Conservation (phyloP, 73 alveolate species). For the Effrenium voratum region DNA sequence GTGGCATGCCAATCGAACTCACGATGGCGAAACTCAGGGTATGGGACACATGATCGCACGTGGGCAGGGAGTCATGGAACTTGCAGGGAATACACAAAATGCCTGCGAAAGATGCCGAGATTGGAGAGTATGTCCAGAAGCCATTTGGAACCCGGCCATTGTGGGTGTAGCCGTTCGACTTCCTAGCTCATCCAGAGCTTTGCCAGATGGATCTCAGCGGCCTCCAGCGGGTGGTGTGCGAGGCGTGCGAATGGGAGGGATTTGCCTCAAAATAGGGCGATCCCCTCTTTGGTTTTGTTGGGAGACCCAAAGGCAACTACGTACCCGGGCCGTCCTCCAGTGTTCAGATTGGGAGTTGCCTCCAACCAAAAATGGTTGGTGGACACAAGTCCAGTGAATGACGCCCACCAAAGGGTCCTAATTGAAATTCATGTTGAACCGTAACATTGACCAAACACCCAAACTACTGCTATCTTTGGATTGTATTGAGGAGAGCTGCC, state of each 20-base stretch:
- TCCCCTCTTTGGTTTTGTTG: neutral
- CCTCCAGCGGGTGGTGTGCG: conserved; percentile 28
- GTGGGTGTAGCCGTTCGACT: neutral
- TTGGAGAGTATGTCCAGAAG: neutral
- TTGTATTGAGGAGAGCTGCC: too few species aligned
- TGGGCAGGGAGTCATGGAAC: too few species aligned
- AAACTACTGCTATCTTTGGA: too few species aligned
- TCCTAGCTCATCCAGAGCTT: neutral
- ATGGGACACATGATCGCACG: too few species aligned
- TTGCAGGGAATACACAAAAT: too few species aligned
- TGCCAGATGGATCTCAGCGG: conserved; percentile 13
- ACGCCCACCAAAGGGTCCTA: neutral
- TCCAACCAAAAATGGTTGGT: neutral
- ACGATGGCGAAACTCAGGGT: too few species aligned
- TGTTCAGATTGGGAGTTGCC: neutral
- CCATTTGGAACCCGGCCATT: neutral
- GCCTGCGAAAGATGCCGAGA: too few species aligned
- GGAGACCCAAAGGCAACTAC: neutral
- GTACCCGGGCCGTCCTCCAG: neutral
- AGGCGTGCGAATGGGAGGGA: neutral
- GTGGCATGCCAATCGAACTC: too few species aligned
- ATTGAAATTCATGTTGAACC: too few species aligned
- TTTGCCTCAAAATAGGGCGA: neutral
- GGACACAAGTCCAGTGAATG: neutral
- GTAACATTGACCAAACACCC: too few species aligned